Evolutionary conservation across 2,329 filamentous ascomycete genomes (phyloP), one percentile per base, ranked within the genome.

Genomic region (Aureobasidium sp.): DNA sequence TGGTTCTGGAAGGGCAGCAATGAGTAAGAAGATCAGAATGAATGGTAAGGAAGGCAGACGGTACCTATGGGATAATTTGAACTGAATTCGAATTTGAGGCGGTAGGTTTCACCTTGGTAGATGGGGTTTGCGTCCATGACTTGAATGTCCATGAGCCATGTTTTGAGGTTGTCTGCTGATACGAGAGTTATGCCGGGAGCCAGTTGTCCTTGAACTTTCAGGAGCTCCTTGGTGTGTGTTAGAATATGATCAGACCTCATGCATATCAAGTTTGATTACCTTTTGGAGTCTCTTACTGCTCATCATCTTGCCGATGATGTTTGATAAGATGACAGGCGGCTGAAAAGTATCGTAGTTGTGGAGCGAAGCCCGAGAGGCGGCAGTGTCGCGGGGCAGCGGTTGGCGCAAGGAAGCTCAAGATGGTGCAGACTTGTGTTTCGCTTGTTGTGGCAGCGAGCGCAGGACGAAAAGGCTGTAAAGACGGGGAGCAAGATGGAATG

Each of bases 61-160:
- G 65, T 83, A 92, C 90, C 91, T 70, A 99, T 99, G 17, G 94
- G 94, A 72, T 99, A 99, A 68, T 84, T 85, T 36, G 82, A 80
- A 64, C 85, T 86, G 75, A 99, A 99, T 53, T 82, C 87, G 75
- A 99, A 96, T 72, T 91, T 91, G 60, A 99, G 79, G 26, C 93
- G 84, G 77, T 90, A 97, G 27, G 79, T 87, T 72, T 97, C 82
- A 72, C 85, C 83, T 57, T 84, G 77, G 76, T 99, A 99, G 52
- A 99, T 77, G 1, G 93, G 93, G 71, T 99, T 99, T 63, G 84
- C 78, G 74, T 97, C 94, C 44, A 97, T 83, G 58, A 99, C 93
- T 67, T 83, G 80, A 60, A 99, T 95, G 73, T 99, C 95, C 77
- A 97, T 86, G 56, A 87, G 80, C 95, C 94, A 99, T 78, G 94